Evolutionary conservation across 768 basidiomycete species (phyloP).

Genomic region (Nidula microcarpa): DNA sequence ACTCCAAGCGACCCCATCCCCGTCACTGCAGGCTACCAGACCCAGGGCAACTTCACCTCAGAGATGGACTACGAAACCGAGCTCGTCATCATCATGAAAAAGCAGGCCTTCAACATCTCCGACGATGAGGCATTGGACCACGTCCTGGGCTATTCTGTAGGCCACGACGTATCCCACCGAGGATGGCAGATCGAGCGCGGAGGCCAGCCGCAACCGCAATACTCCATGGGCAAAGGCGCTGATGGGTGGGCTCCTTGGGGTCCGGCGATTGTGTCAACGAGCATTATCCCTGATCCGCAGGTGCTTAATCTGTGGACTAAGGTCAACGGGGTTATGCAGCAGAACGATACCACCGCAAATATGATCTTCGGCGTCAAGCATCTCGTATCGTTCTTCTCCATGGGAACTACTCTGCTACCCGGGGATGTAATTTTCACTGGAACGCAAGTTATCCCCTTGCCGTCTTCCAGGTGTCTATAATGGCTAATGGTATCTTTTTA

Average conservation of each 20-base stretch:
- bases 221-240: slow-evolving; percentile 39
- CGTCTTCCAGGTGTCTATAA: neutral
- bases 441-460: slow-evolving; percentile 23
- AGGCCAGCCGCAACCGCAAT: slow-evolving; percentile 36
- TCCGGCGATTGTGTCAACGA: slow-evolving; percentile 32
- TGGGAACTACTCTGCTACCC: slow-evolving; percentile 37
- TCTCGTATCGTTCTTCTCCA: slow-evolving; percentile 38
- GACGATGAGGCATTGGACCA: slow-evolving; percentile 37
- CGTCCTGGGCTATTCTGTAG: slow-evolving; percentile 35
- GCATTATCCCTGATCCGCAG: slow-evolving; percentile 33
- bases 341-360: slow-evolving; percentile 36
- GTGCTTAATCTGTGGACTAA: slow-evolving; percentile 37
- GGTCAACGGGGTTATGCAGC: slow-evolving; percentile 33
- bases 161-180: slow-evolving; percentile 38
- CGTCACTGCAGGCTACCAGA: slow-evolving; percentile 32
- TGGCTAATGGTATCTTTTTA: slow-evolving; percentile 4
- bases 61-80: slow-evolving; percentile 40
- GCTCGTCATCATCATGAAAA: slow-evolving; percentile 38
- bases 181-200: slow-evolving; percentile 43
- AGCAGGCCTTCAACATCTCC: slow-evolving; percentile 37
- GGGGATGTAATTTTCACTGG: slow-evolving; percentile 43
- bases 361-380: slow-evolving; percentile 39
- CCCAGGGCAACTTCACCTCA: slow-evolving; percentile 34
- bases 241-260: slow-evolving; percentile 42
- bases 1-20: slow-evolving; percentile 31